These are phyloP conservation scores for Aspergillus affinis DNA, from an alignment of 495 filamentous ascomycete species.

Conservation along the genomic window DNA sequence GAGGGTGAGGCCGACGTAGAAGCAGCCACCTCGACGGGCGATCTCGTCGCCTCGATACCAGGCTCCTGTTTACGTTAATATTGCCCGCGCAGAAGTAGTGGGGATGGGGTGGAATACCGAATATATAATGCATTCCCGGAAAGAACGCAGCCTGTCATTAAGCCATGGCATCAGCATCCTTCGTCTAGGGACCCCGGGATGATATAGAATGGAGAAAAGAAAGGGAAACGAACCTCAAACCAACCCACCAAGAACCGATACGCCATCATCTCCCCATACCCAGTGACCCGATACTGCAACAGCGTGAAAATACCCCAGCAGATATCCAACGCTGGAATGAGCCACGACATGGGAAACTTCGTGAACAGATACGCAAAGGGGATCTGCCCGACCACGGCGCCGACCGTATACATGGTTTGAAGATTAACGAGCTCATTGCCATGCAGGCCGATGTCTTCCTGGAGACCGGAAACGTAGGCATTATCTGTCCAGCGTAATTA, in stretches of 20 bases:
- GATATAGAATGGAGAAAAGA: no score
- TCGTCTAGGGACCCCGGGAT: no score
- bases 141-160: slow-evolving; percentile 38
- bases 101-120: slow-evolving; percentile 48
- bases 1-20: slow-evolving; percentile 49
- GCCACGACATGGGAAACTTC: slow-evolving; percentile 45
- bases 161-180: neutral
- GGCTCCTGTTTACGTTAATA: slow-evolving; percentile 20
- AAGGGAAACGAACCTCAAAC: slow-evolving; percentile 55
- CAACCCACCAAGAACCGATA: slow-evolving; percentile 87
- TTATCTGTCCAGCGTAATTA: slow-evolving; percentile 5
- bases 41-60: slow-evolving; percentile 45
- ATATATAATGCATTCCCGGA: slow-evolving; percentile 46
- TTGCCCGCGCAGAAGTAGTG: neutral
- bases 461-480: slow-evolving; percentile 31
- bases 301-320: slow-evolving; percentile 50
- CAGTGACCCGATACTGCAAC: slow-evolving; percentile 40
- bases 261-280: slow-evolving; percentile 39
- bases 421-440: slow-evolving; percentile 51
- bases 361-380: slow-evolving; percentile 53
- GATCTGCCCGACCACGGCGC: slow-evolving; percentile 50
- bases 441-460: slow-evolving; percentile 31
- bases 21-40: slow-evolving; percentile 45
- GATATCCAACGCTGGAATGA: slow-evolving; percentile 44
- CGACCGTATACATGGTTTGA: slow-evolving; percentile 50